Conservation (phyloP, 1,284 basidiomycete species). For the Pulchroboletus neoregius region DNA sequence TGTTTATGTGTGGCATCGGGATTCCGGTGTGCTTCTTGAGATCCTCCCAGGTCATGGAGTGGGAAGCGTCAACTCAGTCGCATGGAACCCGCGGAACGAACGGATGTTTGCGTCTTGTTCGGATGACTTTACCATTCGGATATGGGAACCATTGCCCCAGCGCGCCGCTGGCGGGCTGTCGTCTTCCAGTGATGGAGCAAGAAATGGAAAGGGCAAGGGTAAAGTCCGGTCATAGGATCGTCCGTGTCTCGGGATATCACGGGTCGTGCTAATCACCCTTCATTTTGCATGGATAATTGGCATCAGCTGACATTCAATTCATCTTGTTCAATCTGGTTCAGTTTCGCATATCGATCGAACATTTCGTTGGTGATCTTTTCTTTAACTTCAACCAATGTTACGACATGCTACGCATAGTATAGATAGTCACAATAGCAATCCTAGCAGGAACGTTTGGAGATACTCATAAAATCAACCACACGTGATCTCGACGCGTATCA, state of each 20-base stretch:
- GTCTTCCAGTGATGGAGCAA: slow-evolving; percentile 18
- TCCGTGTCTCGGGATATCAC: slow-evolving; percentile 21
- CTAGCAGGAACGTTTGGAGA: slow-evolving; percentile 16
- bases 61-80: slow-evolving; percentile 92
- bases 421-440: slow-evolving; percentile 36
- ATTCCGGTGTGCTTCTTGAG: slow-evolving; percentile 79
- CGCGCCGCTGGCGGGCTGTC: slow-evolving; percentile 6
- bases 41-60: slow-evolving; percentile 78
- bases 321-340: slow-evolving; percentile 28
- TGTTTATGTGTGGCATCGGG: slow-evolving; percentile 94
- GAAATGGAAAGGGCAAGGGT: slow-evolving; percentile 59
- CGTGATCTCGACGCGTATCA: slow-evolving; percentile 21
- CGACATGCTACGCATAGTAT: slow-evolving; percentile 34
- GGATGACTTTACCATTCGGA: slow-evolving; percentile 80
- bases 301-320: slow-evolving; percentile 31
- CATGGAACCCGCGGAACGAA: slow-evolving; percentile 88
- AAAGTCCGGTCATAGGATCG: slow-evolving; percentile 58
- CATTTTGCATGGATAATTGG: slow-evolving; percentile 29
- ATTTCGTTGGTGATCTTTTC: slow-evolving; percentile 21
- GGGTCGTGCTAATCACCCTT: slow-evolving; percentile 20
- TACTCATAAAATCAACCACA: slow-evolving; percentile 20
- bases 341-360: slow-evolving; percentile 30
- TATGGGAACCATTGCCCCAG: slow-evolving; percentile 68
- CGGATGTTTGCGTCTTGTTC: slow-evolving; percentile 93
- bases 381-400: slow-evolving; percentile 22